Conservation (phyloP, 2,329 filamentous ascomycete species). For the Dryadomyces quercivorus region DNA sequence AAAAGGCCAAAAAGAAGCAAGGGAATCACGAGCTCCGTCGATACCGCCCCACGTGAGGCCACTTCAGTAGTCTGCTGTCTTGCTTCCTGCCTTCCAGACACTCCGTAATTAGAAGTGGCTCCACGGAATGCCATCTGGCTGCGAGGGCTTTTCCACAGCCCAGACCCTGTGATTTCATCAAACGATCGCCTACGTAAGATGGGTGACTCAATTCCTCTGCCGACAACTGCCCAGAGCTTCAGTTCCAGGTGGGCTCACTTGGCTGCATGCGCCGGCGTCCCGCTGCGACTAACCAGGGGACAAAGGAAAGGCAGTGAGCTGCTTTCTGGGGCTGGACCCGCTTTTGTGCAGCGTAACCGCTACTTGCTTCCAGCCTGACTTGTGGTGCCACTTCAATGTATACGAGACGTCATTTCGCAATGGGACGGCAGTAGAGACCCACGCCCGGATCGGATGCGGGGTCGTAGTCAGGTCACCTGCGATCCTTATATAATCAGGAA, state of each 20-base stretch:
- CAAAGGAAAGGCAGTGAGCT: neutral
- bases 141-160: too few species aligned
- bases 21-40: neutral
- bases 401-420: neutral
- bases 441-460: neutral
- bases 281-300: neutral
- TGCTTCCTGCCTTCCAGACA: neutral
- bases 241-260: neutral
- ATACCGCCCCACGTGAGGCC: conserved; percentile 6
- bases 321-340: neutral
- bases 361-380: neutral
- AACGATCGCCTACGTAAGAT: neutral
- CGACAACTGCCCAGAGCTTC: neutral
- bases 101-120: neutral
- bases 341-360: neutral
- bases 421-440: neutral
- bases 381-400: neutral
- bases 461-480: neutral
- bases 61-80: neutral
- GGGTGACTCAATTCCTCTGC: neutral
- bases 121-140: neutral
- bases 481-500: neutral
- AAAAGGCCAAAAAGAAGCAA: too few species aligned
- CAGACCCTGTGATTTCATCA: neutral
- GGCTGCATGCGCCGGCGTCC: neutral